A percentile compares a stretch with the other conserved stretches of the same genome.
These are phyloP conservation scores for Macrophomina pseudophaseolina DNA, from an alignment of 2,329 filamentous ascomycete species.

Conservation along the genomic window DNA sequence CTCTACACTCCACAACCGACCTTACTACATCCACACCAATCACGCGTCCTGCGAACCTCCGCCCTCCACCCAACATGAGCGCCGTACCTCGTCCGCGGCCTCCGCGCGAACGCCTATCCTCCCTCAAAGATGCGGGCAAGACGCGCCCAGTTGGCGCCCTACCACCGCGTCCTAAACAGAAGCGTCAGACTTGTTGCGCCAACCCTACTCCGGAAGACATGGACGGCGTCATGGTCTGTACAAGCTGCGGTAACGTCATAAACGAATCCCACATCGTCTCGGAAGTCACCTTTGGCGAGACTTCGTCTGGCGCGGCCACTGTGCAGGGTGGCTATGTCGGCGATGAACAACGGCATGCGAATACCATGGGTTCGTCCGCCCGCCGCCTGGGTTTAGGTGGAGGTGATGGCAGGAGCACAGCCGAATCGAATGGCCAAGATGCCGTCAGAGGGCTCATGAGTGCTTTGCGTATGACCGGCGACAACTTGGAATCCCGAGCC, in stretches of 20 bases:
- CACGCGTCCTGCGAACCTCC: neutral
- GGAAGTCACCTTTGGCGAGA: constrained; percentile 91
- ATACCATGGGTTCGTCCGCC: constrained; percentile 58
- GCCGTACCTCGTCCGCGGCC: constrained; percentile 22
- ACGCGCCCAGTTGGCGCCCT: constrained; percentile 26
- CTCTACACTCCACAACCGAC: neutral
- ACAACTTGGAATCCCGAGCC: constrained; percentile 46
- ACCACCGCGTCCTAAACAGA: constrained; percentile 26
- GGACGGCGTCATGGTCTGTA: constrained; percentile 65
- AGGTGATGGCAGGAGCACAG: constrained; percentile 65
- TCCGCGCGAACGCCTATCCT: constrained; percentile 34
- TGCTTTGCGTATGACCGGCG: constrained; percentile 43
- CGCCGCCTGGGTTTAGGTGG: constrained; percentile 43
- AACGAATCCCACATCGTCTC: constrained; percentile 88
- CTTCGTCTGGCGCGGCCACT: constrained; percentile 80
- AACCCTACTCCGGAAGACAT: constrained; percentile 34
- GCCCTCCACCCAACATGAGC: constrained; percentile 20
- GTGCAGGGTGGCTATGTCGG: constrained; percentile 90
- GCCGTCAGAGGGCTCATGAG: constrained; percentile 46
- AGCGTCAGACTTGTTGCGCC: constrained; percentile 37
- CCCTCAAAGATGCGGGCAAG: constrained; percentile 33
- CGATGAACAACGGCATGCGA: constrained; percentile 81
- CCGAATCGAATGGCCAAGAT: constrained; percentile 62
- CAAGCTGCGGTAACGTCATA: constrained; percentile 82
- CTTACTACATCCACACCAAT: neutral